Evolutionary conservation across 1,139 yeast species (phyloP).

Genomic region (Candida glucosophila): DNA sequence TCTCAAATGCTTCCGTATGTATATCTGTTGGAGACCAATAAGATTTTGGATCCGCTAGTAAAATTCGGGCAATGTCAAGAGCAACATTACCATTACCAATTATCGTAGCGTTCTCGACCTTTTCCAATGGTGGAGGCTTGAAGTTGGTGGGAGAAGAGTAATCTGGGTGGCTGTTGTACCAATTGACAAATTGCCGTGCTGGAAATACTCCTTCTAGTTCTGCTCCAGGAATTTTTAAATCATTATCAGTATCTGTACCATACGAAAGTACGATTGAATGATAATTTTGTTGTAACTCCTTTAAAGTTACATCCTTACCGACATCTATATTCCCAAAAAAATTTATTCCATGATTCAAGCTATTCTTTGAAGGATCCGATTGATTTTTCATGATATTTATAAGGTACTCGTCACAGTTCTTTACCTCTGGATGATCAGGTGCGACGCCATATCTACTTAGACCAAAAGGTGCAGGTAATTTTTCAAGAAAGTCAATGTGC

Average conservation of each 20-base stretch:
- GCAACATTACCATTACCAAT: constrained; percentile 99
- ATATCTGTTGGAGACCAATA: constrained; percentile 74
- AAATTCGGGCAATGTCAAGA: constrained; percentile 75
- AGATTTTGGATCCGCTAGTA: constrained; percentile 46
- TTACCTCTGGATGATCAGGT: constrained; percentile 97
- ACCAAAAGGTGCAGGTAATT: constrained; percentile 86
- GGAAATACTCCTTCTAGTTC: constrained; percentile 59
- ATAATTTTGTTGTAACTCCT: constrained; percentile 44
- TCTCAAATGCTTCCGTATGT: constrained; percentile 47
- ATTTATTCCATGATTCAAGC: constrained; percentile 32
- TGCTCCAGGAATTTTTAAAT: constrained; percentile 54
- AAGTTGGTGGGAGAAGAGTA: constrained; percentile 23
- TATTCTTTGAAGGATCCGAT: constrained; percentile 2
- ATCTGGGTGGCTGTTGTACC: constrained; percentile 92
- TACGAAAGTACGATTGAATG: constrained; percentile 74
- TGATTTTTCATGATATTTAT: constrained; percentile 43
- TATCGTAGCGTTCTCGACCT: constrained; percentile 60
- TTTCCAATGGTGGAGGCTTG: constrained; percentile 45
- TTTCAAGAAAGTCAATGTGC: constrained; percentile 62
- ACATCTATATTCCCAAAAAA: constrained; percentile 72
- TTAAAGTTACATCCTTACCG: constrained; percentile 47
- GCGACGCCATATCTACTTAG: constrained; percentile 94
- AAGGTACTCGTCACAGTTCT: constrained; percentile 78
- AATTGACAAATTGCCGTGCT: constrained; percentile 83
- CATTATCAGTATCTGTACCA: constrained; percentile 58